Conservation (phyloP, 306 rosid genomes). For the Prinsepia uniflora region DNA sequence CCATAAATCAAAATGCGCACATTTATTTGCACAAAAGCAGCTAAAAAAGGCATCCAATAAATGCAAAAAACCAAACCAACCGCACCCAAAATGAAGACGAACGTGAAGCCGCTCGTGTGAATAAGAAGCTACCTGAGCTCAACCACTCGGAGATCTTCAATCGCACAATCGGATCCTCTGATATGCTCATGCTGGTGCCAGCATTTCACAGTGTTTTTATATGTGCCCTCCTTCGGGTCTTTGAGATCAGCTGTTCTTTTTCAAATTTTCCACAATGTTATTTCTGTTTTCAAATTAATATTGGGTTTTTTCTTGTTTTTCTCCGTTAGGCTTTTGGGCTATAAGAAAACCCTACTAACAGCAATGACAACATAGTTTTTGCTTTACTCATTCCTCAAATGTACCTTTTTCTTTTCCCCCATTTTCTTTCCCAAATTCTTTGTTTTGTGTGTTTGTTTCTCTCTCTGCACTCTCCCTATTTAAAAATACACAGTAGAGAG, state of each 20-base stretch:
- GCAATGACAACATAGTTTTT: constrained; percentile 60
- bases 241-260: constrained; percentile 24
- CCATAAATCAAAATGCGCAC: constrained; percentile 22
- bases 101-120: constrained; percentile 51
- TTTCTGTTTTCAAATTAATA: constrained; percentile 1
- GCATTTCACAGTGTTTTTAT: constrained; percentile 44
- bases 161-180: constrained; percentile 53
- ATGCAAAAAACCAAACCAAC: constrained; percentile 30
- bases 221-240: constrained; percentile 26
- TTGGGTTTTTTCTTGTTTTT: background rate
- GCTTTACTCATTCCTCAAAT: constrained; percentile 64
- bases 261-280: constrained; percentile 18
- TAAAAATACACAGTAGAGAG: constrained; percentile 41
- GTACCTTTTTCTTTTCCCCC: constrained; percentile 25
- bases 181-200: constrained; percentile 45
- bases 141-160: constrained; percentile 57
- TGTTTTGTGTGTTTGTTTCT: constrained; percentile 34
- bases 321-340: constrained; percentile 18
- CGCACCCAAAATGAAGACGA: constrained; percentile 24
- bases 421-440: constrained; percentile 6
- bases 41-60: constrained; percentile 34
- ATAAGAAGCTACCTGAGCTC: constrained; percentile 35
- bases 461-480: constrained; percentile 55
- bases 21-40: constrained; percentile 23
- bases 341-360: constrained; percentile 63